Conservation (phyloP, 495 filamentous ascomycete species). For the Neurospora sp. region DNA sequence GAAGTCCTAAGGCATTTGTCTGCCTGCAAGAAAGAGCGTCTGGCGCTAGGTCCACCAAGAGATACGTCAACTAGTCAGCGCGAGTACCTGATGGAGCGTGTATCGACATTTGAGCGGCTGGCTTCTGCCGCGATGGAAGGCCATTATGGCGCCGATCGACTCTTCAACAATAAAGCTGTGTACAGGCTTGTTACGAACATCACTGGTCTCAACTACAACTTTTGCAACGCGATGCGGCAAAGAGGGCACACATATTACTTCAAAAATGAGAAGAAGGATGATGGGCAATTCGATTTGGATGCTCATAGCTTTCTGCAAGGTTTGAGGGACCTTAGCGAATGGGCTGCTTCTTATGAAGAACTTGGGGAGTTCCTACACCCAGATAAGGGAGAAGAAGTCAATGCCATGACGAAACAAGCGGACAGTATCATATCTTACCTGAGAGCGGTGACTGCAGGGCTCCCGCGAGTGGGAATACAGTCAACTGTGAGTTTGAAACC, state of each 20-base stretch:
- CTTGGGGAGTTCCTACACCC: not conserved
- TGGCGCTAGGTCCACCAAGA: slow-evolving; percentile 34
- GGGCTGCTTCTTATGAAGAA: not conserved
- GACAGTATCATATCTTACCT: not conserved
- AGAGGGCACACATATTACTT: not conserved
- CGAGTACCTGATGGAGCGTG: slow-evolving; percentile 3
- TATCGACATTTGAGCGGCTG: slow-evolving; percentile 2
- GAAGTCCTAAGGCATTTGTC: slow-evolving; percentile 35
- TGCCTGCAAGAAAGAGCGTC: slow-evolving; percentile 20
- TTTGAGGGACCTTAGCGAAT: not conserved
- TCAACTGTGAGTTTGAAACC: not conserved
- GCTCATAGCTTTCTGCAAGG: not conserved
- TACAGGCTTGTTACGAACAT: not conserved
- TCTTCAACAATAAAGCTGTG: slow-evolving; percentile 25
- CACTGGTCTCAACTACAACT: not conserved
- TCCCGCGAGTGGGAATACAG: not conserved
- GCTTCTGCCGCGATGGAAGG: slow-evolving; percentile 11
- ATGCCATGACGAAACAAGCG: not conserved
- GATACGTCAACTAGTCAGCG: slow-evolving; percentile 15
- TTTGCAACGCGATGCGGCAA: not conserved
- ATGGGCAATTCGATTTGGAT: not conserved
- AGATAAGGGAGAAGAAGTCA: not conserved
- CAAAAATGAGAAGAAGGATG: not conserved
- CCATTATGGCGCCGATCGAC: slow-evolving; percentile 29
- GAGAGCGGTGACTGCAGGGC: not conserved